Percentiles rank a stretch among this genome's conserved stretches.
phyloP scores from a whole-genome alignment of 345 rosid species.

The Laguncularia racemosa region DNA sequence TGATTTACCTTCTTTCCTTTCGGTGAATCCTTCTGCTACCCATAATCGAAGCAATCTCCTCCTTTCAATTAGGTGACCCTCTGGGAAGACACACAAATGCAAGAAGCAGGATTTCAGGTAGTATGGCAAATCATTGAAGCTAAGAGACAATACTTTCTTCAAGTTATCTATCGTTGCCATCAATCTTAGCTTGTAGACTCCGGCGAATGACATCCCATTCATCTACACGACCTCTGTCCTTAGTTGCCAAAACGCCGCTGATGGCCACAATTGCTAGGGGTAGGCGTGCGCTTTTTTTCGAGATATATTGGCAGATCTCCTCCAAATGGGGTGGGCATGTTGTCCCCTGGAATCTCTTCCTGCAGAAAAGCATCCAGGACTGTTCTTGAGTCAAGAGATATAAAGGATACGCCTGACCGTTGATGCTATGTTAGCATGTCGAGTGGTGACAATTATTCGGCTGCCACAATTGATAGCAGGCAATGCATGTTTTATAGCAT shows the following conservation, averaged over 20 bases:
- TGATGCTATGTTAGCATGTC: slow-evolving; percentile 17
- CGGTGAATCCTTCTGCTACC: slow-evolving; percentile 37
- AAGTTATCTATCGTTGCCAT: slow-evolving; percentile 19
- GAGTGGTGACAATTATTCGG: slow-evolving; percentile 28
- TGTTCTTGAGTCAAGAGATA: slow-evolving; percentile 17
- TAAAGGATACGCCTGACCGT: slow-evolving; percentile 17
- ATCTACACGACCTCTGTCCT: slow-evolving; percentile 16
- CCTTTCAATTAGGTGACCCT: slow-evolving; percentile 19
- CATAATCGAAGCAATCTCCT: slow-evolving; percentile 29
- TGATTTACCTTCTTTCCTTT: slow-evolving; percentile 27
- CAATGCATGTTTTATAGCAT: slow-evolving; percentile 22
- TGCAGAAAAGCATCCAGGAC: slow-evolving; percentile 27
- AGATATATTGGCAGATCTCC: slow-evolving; percentile 15
- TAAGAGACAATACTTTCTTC: slow-evolving; percentile 26
- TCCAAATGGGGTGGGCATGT: slow-evolving; percentile 25
- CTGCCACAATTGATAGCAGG: slow-evolving; percentile 20
- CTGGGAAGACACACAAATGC: slow-evolving; percentile 33
- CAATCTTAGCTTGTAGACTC: slow-evolving; percentile 24
- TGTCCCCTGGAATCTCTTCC: slow-evolving; percentile 21
- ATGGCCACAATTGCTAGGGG: slow-evolving; percentile 43
- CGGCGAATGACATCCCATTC: slow-evolving; percentile 32
- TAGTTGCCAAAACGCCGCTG: slow-evolving; percentile 31
- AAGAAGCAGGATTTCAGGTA: slow-evolving; percentile 32
- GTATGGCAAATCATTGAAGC: slow-evolving; percentile 38
- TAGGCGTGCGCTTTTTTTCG: slow-evolving; percentile 30